Base-by-base conservation (phyloP, 2,329 filamentous ascomycete species). In the Microdochium bolleyi region DNA sequence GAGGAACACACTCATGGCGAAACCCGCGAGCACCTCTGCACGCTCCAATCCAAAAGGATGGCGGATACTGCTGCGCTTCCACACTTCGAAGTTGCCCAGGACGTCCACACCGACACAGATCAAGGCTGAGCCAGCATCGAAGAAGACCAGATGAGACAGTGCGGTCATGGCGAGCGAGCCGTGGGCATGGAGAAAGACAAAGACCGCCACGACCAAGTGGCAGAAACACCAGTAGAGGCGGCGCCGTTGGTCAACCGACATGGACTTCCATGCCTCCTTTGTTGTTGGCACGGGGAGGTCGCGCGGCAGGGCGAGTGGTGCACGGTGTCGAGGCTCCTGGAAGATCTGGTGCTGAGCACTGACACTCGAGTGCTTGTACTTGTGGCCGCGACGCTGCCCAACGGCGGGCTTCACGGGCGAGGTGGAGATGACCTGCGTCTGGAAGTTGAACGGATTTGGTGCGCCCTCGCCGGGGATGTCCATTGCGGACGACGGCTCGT, bases 291-390 rank as follows among this genome's bases (percentile, higher is more conserved):
- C 87, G 0, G 94, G 94, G 0, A 99, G 80, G 30, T 92, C 95
- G 52, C 92, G 90, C 1, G 94, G 94, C 0, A 99, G 82, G 37
- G 92, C 88, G 24, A 96, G 82, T 3, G 94, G 92, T 1, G 92
- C 87, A 51, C 92, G 82, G 3, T 83, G 87, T 0, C 91, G 85
- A 7, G 94, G 94, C 67, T 96, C 91, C 61, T 95, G 89, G 70
- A 97, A 96, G 69, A 97, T 95, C 69, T 96, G 92, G 67, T 97
- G 92, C 62, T 85, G 83, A 8, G 83, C 74, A 21, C 89, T 95
- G 53, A 99, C 87, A 67, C 89, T 95, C 67, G 89, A 95, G 73
- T 97, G 92, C 67, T 96, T 96, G 78, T 99, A 99, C 68, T 94
- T 91, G 74, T 99, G 94, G 57, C 94, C 94, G 56, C 92, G 87